Percentiles rank a stretch among this genome's conserved stretches.
phyloP scores from a whole-genome alignment of 1,284 basidiomycete genomes.

The Sanghuangporus baumii region DNA sequence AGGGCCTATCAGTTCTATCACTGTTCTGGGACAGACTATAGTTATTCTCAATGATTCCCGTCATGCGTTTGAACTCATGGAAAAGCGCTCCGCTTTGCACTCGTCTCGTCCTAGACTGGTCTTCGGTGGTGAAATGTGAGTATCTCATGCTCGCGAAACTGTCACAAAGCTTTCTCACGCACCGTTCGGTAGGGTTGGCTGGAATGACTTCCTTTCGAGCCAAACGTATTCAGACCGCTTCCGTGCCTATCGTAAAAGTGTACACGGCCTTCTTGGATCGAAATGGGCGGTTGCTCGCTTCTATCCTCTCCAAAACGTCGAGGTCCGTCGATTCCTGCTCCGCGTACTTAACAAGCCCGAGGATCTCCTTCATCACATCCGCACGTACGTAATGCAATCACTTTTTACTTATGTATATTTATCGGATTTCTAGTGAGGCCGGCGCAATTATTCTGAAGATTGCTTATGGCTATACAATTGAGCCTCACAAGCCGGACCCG shows the following conservation, averaged over 20 bases:
- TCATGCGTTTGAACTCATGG: slow-evolving; percentile 39
- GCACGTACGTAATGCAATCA: slow-evolving; percentile 6
- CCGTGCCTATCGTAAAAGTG: slow-evolving; percentile 14
- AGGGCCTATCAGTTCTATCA: slow-evolving; percentile 26
- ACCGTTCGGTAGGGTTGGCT: slow-evolving; percentile 1
- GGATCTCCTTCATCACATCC: slow-evolving; percentile 10
- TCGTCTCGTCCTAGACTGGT: slow-evolving; percentile 35
- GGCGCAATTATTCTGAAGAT: slow-evolving; percentile 29
- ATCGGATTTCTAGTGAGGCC: slow-evolving; percentile 15
- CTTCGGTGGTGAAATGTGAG: slow-evolving; percentile 18
- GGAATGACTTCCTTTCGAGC: slow-evolving; percentile 6
- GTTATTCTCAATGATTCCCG: slow-evolving; percentile 38
- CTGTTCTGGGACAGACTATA: slow-evolving; percentile 36
- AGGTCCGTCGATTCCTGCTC: slow-evolving; percentile 9
- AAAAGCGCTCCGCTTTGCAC: slow-evolving; percentile 42
- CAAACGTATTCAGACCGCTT: slow-evolving; percentile 11
- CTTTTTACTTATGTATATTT: neutral
- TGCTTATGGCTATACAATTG: slow-evolving; percentile 29
- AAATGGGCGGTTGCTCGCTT: slow-evolving; percentile 10
- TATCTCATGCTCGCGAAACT: neutral
- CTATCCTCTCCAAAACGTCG: slow-evolving; percentile 6
- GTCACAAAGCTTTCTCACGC: neutral
- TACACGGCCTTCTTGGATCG: slow-evolving; percentile 9
- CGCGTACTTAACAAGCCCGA: slow-evolving; percentile 14
- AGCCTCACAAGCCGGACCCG: slow-evolving; percentile 24